Base-by-base conservation (phyloP, 2,329 filamentous ascomycete species). In the Fusarium sp. region DNA sequence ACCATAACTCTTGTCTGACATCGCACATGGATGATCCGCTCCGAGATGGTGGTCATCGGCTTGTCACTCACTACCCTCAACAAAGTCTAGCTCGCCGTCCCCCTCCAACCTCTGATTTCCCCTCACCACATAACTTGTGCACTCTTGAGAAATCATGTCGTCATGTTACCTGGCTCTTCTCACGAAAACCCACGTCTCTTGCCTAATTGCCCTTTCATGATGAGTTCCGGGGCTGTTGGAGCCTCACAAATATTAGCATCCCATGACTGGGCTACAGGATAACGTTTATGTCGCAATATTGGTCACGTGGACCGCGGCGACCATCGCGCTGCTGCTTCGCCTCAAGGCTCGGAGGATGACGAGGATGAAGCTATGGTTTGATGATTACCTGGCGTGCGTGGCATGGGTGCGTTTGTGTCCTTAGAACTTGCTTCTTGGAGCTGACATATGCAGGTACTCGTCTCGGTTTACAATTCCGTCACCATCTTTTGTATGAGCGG, bases 281-380 rank as follows among this genome's bases (percentile, higher is more conserved):
- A 69, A 76, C 46, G 64, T 78, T 8, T 78, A 76, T 55, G 63
- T 63, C 35, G 64, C 69, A 3, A 62, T 74, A 20, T 66, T 36
- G 33, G 69, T 78, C 31, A 77, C 76, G 17, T 78, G 64, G 70
- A 11, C 40, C 10, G 70, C 64, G 2, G 76, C 75, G 8, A 22
- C 72, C 14, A 12, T 73, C 6, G 69, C 72, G 2, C 38, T 78
- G 4, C 1, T 68, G 8, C 29, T 78, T 5, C 65, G 76, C 5
- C 53, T 78, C 5, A 66, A 69, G 10, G 76, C 76, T 0, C 62
- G 75, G 3, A 61, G 71, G 3, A 71, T 78, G 69, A 78, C 66
- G 0, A 77, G 75, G 24, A 70, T 73, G n/a, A 66, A 51, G 9
- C 36, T 75, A n/a, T 78, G 76, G 75, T 70, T 71, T 42, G 76